Percentiles rank a stretch among this genome's conserved stretches.
These are phyloP conservation scores for Moelleriella libera DNA, from an alignment of 2,329 filamentous ascomycete genomes.

Conservation along the genomic window DNA sequence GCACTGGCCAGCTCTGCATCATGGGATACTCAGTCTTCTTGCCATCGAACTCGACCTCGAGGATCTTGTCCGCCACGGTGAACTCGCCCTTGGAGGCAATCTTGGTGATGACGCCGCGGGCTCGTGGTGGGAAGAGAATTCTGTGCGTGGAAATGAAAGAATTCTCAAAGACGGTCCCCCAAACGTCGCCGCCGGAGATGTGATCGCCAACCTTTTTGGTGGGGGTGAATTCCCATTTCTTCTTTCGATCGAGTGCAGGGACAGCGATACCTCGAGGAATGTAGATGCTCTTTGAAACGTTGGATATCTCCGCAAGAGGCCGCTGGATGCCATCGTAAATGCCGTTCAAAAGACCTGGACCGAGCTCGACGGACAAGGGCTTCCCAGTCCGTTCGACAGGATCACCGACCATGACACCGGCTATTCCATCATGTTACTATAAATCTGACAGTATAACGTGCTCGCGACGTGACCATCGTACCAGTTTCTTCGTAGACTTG, in stretches of 20 bases:
- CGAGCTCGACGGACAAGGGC: conserved; percentile 92
- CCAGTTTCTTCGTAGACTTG: conserved; percentile 99
- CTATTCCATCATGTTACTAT: conserved; percentile 28
- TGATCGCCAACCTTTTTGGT: conserved; percentile 90
- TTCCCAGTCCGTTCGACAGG: conserved; percentile 84
- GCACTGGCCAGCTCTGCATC: conserved; percentile 98
- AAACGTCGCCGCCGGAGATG: conserved; percentile 91
- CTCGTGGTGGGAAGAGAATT: conserved; percentile 81
- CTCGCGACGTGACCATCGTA: conserved; percentile 26
- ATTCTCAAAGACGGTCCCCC: conserved; percentile 92
- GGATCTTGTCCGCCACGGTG: conserved; percentile 83
- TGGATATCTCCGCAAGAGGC: conserved; percentile 73
- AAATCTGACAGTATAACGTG: background rate
- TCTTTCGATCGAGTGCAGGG: conserved; percentile 75
- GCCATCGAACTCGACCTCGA: conserved; percentile 95
- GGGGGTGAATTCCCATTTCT: conserved; percentile 94
- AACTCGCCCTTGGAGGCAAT: conserved; percentile 85
- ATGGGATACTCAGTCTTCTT: conserved; percentile 89
- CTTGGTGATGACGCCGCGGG: conserved; percentile 80
- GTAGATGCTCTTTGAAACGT: conserved; percentile 76
- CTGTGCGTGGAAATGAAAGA: conserved; percentile 87
- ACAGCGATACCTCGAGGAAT: conserved; percentile 88
- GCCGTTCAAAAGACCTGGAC: conserved; percentile 92
- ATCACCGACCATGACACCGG: conserved; percentile 90
- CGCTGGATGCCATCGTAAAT: conserved; percentile 99